Evolutionary conservation across 768 basidiomycete genomes (phyloP).

Genomic region (Lentinula boryana): DNA sequence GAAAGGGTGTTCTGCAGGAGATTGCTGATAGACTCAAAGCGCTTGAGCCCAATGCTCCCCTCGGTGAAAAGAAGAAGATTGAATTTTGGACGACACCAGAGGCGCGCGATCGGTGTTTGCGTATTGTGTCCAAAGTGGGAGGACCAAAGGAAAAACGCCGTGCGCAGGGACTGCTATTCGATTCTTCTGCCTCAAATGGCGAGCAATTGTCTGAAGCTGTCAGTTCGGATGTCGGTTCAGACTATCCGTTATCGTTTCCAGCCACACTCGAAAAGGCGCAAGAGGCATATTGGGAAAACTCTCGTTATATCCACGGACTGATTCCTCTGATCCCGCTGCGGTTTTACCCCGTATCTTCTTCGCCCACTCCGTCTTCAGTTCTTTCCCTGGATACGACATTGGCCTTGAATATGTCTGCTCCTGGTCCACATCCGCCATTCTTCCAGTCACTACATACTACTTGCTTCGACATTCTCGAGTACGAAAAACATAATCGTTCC

Average conservation of each 20-base stretch:
- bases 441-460: slow-evolving; percentile 43
- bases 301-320: slow-evolving; percentile 49
- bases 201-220: background rate
- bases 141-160: slow-evolving; percentile 62
- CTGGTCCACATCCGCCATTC: slow-evolving; percentile 25
- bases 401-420: background rate
- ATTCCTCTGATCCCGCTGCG: slow-evolving; percentile 55
- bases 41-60: background rate
- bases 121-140: slow-evolving; percentile 80
- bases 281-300: slow-evolving; percentile 54
- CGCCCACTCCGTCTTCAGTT: slow-evolving; percentile 8
- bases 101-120: slow-evolving; percentile 63
- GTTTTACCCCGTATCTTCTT: slow-evolving; percentile 32
- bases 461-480: slow-evolving; percentile 49
- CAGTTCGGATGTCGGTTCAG: slow-evolving; percentile 5
- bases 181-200: background rate
- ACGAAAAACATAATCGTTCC: slow-evolving; percentile 22
- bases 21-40: slow-evolving; percentile 41
- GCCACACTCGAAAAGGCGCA: slow-evolving; percentile 24
- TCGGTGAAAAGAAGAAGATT: slow-evolving; percentile 17
- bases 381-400: background rate
- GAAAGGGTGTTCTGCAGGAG: slow-evolving; percentile 54
- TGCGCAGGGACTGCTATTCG: slow-evolving; percentile 53
- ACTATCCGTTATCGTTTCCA: background rate
- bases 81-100: slow-evolving; percentile 81